Percentiles rank a stretch among this genome's conserved stretches.
These are phyloP conservation scores for Fusarium foetens DNA, from an alignment of 2,329 filamentous ascomycete species.

Conservation along the genomic window DNA sequence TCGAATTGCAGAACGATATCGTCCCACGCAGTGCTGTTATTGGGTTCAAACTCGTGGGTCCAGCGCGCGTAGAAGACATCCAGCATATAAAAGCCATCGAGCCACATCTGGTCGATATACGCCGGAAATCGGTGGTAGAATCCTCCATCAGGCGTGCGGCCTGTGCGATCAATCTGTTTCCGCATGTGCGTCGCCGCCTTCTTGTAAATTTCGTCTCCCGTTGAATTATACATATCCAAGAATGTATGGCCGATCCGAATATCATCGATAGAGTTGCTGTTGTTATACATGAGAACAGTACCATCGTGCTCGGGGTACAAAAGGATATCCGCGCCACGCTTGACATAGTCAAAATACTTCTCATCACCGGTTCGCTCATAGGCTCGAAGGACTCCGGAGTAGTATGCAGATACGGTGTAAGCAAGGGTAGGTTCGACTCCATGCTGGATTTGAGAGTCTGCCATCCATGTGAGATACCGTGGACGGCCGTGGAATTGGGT, in stretches of 20 bases:
- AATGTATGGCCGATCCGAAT: constrained; percentile 32
- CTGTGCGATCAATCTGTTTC: constrained; percentile 27
- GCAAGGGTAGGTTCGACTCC: constrained; percentile 42
- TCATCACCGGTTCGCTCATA: constrained; percentile 38
- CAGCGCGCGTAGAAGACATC: constrained; percentile 56
- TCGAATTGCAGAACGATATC: constrained; percentile 58
- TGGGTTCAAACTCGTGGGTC: constrained; percentile 49
- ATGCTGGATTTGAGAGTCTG: constrained; percentile 44
- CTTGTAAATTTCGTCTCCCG: constrained; percentile 29
- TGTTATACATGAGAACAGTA: constrained; percentile 32
- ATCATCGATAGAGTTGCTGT: constrained; percentile 32
- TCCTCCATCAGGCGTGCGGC: constrained; percentile 58
- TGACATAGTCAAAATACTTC: constrained; percentile 42
- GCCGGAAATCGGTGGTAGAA: constrained; percentile 61
- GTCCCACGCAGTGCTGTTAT: constrained; percentile 54
- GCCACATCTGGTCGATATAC: constrained; percentile 66
- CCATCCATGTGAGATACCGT: constrained; percentile 44
- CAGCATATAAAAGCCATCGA: constrained; percentile 65
- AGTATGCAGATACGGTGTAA: constrained; percentile 37
- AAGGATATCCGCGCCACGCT: constrained; percentile 37
- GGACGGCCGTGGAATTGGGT: constrained; percentile 25
- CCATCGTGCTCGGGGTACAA: constrained; percentile 39
- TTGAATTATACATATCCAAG: constrained; percentile 28
- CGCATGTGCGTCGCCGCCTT: constrained; percentile 23
- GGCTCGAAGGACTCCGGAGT: constrained; percentile 24